A percentile compares a stretch with the other conserved stretches of the same genome.
Evolutionary conservation across 2,329 filamentous ascomycete species (phyloP).

Genomic region (Fusarium chlamydosporum): DNA sequence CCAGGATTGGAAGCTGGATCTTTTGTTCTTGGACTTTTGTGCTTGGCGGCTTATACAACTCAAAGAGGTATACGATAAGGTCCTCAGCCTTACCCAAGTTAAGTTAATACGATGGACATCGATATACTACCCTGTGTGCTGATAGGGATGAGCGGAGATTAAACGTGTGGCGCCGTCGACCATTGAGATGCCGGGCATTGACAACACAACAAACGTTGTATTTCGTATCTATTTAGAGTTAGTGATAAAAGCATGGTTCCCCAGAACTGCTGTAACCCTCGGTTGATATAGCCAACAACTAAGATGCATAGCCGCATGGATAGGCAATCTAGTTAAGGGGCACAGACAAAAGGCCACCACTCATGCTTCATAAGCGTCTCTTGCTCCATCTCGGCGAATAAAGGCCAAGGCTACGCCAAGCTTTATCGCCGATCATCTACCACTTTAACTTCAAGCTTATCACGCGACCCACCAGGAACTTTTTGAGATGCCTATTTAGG

Average conservation of each 20-base stretch:
- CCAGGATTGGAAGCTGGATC: slow-evolving; percentile 19
- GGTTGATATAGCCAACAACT: neutral
- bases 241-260: neutral
- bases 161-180: neutral
- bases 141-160: neutral
- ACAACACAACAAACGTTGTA: neutral
- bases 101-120: slow-evolving; percentile 2
- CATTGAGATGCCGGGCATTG: neutral
- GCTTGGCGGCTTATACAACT: slow-evolving; percentile 9
- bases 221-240: neutral
- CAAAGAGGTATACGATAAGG: slow-evolving; percentile 1
- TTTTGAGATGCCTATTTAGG: slow-evolving; percentile 9
- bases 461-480: neutral
- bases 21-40: slow-evolving; percentile 24
- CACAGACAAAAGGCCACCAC: slow-evolving; percentile 16
- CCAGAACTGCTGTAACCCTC: slow-evolving; percentile 10
- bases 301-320: slow-evolving; percentile 10
- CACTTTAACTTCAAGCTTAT: slow-evolving; percentile 21
- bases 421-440: slow-evolving; percentile 14
- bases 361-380: neutral
- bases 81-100: neutral
- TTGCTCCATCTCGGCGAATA: neutral
- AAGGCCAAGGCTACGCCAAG: slow-evolving; percentile 11
- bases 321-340: neutral
- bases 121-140: neutral